Evolutionary conservation across 352 stramenopile genomes (phyloP), one percentile per base, ranked within the genome.

Genomic region (Hyaloperonospora brassicae): DNA sequence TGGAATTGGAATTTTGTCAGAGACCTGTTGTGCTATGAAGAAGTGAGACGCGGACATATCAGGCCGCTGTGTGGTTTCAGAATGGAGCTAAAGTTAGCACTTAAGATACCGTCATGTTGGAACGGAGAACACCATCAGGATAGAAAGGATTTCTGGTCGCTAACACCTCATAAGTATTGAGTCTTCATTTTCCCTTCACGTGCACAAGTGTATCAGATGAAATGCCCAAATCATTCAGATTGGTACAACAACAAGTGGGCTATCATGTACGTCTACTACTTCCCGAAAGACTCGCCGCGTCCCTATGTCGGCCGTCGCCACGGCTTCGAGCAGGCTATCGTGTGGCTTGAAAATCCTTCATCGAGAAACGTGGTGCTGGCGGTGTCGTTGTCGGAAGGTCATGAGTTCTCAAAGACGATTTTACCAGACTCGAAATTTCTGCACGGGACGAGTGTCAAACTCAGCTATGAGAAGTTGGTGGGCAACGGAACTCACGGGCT

Each of bases 261-360:
- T 23, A 62, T 66, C 22, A 53, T 61, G 47, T 61, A 64, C 42
- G 38, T 47, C 6, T 66, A 35, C 41, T 66, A 66, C 27, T 57
- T 62, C 21, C 59, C 59, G 2, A 66, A 57, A 47, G 52, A 52
- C 12, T 36, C 17, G 0, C 21, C 35, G 3, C n/a, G 47, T 46
- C 1, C n/a, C 22, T 0, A 30, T 12, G 7, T 51, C 1, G 52
- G 59, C 17, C 47, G 61, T n/a, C 59, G 59, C 23, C 59, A 64
- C 43, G 47, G 47, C 17, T 65, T 47, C 52, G 58, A 60, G 34
- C 41, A 62, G 31, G 41, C 56, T 34, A 50, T 64, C 25, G 52
- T 64, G 12, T 64, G 57, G 57, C 53, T 61, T 9, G 54, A 66
- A 12, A 55, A 62, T 12, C 53, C 54, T 8, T 30, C n/a, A 36